These are phyloP conservation scores for Trametes cingulata DNA, from an alignment of 768 basidiomycete genomes.

Conservation along the genomic window DNA sequence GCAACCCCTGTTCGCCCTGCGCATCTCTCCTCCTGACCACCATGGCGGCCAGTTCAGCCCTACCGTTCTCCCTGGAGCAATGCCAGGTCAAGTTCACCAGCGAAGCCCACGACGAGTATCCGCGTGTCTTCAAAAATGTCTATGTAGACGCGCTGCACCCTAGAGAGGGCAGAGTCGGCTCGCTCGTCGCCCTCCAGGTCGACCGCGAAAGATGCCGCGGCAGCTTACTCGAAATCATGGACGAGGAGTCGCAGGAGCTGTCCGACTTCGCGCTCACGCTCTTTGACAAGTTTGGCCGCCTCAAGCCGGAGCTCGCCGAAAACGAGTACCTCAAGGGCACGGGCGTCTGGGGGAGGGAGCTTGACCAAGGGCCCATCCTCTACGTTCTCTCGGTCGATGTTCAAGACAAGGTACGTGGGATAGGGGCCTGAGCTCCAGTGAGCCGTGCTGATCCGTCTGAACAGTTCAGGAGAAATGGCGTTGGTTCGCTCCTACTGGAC, in stretches of 20 bases:
- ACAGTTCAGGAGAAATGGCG: slow-evolving; percentile 9
- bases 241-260: slow-evolving; percentile 36
- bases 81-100: neutral
- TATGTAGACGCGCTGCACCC: slow-evolving; percentile 10
- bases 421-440: too few species aligned
- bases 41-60: neutral
- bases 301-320: slow-evolving; percentile 30
- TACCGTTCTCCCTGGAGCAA: neutral
- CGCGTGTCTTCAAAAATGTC: neutral
- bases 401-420: slow-evolving; percentile 21
- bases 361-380: slow-evolving; percentile 31
- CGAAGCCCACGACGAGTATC: neutral
- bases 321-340: slow-evolving; percentile 34
- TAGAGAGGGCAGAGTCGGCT: slow-evolving; percentile 7
- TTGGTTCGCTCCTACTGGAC: slow-evolving; percentile 16
- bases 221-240: slow-evolving; percentile 24
- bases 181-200: slow-evolving; percentile 15
- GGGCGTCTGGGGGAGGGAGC: slow-evolving; percentile 35
- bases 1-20: neutral
- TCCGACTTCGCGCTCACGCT: slow-evolving; percentile 31
- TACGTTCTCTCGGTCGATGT: slow-evolving; percentile 33
- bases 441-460: neutral
- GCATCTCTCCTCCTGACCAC: neutral
- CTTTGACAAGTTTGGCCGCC: slow-evolving; percentile 32
- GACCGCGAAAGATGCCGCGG: neutral